phyloP scores from a whole-genome alignment of 768 basidiomycete genomes.

The Infundibulicybe gibba region DNA sequence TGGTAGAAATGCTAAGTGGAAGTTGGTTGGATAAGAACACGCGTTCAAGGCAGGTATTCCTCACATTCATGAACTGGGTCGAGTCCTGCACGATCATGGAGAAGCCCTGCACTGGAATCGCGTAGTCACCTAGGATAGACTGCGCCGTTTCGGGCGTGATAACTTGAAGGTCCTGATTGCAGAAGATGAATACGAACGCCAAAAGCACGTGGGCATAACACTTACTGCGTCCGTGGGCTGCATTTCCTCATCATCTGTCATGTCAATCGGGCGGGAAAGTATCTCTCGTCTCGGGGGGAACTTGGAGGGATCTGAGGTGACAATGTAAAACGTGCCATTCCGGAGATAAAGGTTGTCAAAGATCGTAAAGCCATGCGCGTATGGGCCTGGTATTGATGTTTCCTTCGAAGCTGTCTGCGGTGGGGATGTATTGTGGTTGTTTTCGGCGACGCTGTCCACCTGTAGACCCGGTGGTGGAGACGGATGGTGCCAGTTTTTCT shows the following conservation, averaged over 20 bases:
- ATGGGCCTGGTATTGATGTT: slow-evolving; percentile 13
- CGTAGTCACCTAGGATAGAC: slow-evolving; percentile 11
- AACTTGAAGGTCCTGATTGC: slow-evolving; percentile 14
- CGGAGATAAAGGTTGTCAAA: slow-evolving; percentile 72
- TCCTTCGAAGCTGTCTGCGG: too few relatives aligned
- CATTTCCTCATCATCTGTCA: slow-evolving; percentile 12
- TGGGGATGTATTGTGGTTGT: too few relatives aligned
- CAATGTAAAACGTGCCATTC: slow-evolving; percentile 69
- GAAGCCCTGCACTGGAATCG: slow-evolving; percentile 12
- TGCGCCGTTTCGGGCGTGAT: slow-evolving; percentile 10
- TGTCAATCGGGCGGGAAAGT: slow-evolving; percentile 21
- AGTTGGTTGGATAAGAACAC: not conserved
- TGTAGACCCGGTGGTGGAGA: too few relatives aligned
- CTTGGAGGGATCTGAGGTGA: slow-evolving; percentile 34
- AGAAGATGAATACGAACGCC: not conserved
- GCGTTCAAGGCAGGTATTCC: too few relatives aligned
- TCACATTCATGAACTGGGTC: slow-evolving; percentile 18
- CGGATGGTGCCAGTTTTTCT: too few relatives aligned
- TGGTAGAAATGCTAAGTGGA: slow-evolving; percentile 17
- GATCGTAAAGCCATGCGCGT: slow-evolving; percentile 68
- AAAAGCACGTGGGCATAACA: not conserved
- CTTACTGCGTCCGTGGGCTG: slow-evolving; percentile 24
- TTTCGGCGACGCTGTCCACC: too few relatives aligned
- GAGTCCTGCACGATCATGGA: slow-evolving; percentile 16
- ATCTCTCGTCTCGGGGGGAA: slow-evolving; percentile 47